Conservation (phyloP, 345 rosid genomes). For the Pistacia atlantica region DNA sequence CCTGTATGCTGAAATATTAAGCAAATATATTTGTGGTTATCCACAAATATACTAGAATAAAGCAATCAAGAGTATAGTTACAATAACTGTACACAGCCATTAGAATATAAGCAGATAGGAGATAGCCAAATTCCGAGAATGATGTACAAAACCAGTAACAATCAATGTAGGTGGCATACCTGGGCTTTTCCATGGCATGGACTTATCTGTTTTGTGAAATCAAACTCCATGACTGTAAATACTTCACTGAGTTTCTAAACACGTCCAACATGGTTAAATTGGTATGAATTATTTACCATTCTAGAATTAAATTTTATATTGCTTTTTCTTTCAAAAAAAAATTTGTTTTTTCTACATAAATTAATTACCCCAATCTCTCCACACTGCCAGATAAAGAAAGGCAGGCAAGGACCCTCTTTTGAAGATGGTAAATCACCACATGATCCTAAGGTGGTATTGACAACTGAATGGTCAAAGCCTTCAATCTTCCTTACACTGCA, state of each 20-base stretch:
- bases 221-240: constrained; percentile 74
- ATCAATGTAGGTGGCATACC: constrained; percentile 39
- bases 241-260: constrained; percentile 73
- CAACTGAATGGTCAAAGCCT: constrained; percentile 86
- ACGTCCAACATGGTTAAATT: constrained; percentile 6
- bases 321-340: neutral
- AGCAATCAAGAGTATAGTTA: neutral
- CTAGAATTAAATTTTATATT: neutral
- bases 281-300: constrained; percentile 2
- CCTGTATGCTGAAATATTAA: neutral
- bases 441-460: constrained; percentile 77
- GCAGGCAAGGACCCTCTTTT: constrained; percentile 71
- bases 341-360: neutral
- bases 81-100: neutral
- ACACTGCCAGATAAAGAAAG: constrained; percentile 84
- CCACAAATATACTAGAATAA: neutral
- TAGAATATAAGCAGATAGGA: neutral
- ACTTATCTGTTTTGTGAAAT: constrained; percentile 63
- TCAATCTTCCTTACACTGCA: constrained; percentile 65
- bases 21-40: too few species aligned
- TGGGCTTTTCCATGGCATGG: constrained; percentile 59
- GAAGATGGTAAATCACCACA: constrained; percentile 66
- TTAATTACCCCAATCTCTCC: constrained; percentile 71
- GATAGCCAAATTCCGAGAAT: neutral
- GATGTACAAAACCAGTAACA: neutral